Percentiles rank a stretch among this genome's conserved stretches.
Evolutionary conservation across 2,329 filamentous ascomycete species (phyloP).

Genomic region (Xylaria hypoxylon): DNA sequence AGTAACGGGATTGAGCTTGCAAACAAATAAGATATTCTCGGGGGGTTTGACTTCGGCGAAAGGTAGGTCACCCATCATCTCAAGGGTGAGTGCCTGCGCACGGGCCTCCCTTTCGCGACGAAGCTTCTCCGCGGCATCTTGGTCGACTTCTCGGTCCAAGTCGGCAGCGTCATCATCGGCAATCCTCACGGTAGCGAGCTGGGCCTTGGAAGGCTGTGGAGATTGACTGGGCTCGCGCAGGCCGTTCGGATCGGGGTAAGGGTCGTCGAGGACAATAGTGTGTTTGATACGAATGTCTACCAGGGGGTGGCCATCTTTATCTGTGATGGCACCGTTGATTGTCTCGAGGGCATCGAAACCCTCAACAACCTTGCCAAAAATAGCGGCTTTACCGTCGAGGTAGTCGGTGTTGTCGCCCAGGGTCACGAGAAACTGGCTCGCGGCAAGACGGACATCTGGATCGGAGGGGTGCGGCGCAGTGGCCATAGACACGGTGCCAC

Average conservation of each 20-base stretch:
- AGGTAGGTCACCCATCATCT: conserved; percentile 97
- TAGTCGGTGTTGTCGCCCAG: conserved; percentile 90
- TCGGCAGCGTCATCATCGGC: conserved; percentile 81
- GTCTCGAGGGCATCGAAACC: conserved; percentile 94
- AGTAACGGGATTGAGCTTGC: conserved; percentile 97
- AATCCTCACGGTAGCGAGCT: conserved; percentile 91
- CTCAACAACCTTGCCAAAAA: conserved; percentile 95
- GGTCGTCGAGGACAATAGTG: conserved; percentile 91
- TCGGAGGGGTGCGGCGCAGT: conserved; percentile 81
- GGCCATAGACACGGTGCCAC: conserved; percentile 98
- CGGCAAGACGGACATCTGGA: conserved; percentile 83
- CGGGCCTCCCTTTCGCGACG: conserved; percentile 90
- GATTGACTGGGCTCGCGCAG: conserved; percentile 82
- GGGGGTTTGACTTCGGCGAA: conserved; percentile 98
- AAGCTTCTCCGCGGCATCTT: conserved; percentile 81
- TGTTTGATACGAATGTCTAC: conserved; percentile 97
- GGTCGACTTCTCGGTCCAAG: conserved; percentile 76
- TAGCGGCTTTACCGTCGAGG: conserved; percentile 90
- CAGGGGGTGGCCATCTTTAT: conserved; percentile 85
- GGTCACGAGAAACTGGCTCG: conserved; percentile 94
- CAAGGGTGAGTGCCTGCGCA: conserved; percentile 91
- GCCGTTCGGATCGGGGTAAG: conserved; percentile 83
- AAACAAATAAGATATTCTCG: conserved; percentile 97
- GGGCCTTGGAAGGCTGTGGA: conserved; percentile 83
- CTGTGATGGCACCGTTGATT: conserved; percentile 89